These are phyloP conservation scores for Lactarius pseudohatsudake DNA, from an alignment of 768 basidiomycete species.

Conservation along the genomic window DNA sequence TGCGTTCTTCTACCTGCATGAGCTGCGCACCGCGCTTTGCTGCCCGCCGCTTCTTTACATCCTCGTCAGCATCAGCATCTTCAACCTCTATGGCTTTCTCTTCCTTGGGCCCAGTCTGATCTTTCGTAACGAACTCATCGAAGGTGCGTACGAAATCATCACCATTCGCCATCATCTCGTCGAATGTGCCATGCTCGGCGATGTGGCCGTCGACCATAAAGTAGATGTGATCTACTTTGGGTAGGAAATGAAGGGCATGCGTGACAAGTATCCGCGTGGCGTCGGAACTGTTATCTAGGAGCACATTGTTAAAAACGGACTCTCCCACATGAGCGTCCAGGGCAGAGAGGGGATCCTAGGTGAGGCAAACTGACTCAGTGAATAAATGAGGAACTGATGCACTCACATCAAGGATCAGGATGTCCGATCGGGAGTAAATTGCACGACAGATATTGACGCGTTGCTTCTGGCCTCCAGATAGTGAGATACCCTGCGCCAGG, in stretches of 20 bases:
- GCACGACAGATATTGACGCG: slow-evolving; percentile 84
- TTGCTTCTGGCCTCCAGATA: slow-evolving; percentile 84
- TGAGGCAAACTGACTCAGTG: background rate
- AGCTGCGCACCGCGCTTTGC: slow-evolving; percentile 49
- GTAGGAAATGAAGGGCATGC: slow-evolving; percentile 88
- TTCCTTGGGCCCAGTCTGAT: slow-evolving; percentile 48
- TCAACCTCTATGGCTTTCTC: slow-evolving; percentile 43
- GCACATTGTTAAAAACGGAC: slow-evolving; percentile 80
- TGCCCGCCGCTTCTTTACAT: slow-evolving; percentile 39
- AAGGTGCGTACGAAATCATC: slow-evolving; percentile 54
- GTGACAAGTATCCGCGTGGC: slow-evolving; percentile 91
- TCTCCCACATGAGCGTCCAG: slow-evolving; percentile 93
- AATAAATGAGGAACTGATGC: background rate
- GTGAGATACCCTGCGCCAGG: slow-evolving; percentile 64
- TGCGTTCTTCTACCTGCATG: slow-evolving; percentile 85
- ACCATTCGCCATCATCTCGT: slow-evolving; percentile 60
- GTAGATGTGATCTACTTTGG: slow-evolving; percentile 83
- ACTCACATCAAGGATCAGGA: slow-evolving; percentile 79
- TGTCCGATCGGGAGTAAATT: slow-evolving; percentile 82
- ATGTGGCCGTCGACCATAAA: slow-evolving; percentile 75
- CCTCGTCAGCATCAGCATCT: slow-evolving; percentile 37
- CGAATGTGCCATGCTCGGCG: slow-evolving; percentile 77
- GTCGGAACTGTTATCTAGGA: slow-evolving; percentile 56
- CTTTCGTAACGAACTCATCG: slow-evolving; percentile 63
- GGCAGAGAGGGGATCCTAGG: slow-evolving; percentile 80